Percentiles rank a stretch among this genome's conserved stretches.
Evolutionary conservation across 1,139 yeast species (phyloP).

Genomic region (Torulaspora globosa): DNA sequence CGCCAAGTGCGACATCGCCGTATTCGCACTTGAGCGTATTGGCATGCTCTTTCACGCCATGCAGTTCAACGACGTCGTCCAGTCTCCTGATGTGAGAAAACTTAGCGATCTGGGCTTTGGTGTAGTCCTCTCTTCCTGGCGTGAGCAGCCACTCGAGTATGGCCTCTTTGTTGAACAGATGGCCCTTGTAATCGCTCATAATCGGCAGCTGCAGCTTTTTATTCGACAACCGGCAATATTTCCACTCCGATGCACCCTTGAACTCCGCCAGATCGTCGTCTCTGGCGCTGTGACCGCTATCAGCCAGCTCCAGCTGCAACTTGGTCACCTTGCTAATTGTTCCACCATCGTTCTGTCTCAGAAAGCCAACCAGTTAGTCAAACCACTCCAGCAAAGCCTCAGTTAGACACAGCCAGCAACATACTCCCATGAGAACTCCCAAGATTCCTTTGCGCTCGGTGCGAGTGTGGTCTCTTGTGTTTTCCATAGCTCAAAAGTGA

Average conservation of each 20-base stretch:
- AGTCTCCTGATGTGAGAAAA: slow-evolving; percentile 46
- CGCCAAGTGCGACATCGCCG: slow-evolving; percentile 40
- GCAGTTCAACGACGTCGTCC: slow-evolving; percentile 48
- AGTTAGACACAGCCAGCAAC: slow-evolving; percentile 4
- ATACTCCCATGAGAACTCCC: slow-evolving; percentile 13
- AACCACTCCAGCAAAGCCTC: neutral
- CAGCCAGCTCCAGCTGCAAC: slow-evolving; percentile 25
- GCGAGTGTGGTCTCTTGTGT: neutral
- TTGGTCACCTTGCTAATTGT: slow-evolving; percentile 23
- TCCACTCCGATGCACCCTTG: slow-evolving; percentile 29
- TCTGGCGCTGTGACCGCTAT: slow-evolving; percentile 27
- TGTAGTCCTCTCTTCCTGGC: slow-evolving; percentile 29
- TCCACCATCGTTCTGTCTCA: slow-evolving; percentile 32
- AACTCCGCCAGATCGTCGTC: slow-evolving; percentile 52
- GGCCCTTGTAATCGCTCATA: slow-evolving; percentile 70
- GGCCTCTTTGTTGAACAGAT: slow-evolving; percentile 64
- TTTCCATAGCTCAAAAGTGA: neutral
- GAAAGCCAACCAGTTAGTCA: slow-evolving; percentile 4
- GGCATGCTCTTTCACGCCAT: slow-evolving; percentile 36
- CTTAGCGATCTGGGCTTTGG: slow-evolving; percentile 32
- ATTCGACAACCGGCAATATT: slow-evolving; percentile 38
- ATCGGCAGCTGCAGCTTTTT: slow-evolving; percentile 46
- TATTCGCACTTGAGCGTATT: slow-evolving; percentile 43
- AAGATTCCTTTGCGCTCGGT: neutral
- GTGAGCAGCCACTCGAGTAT: slow-evolving; percentile 54